Evolutionary conservation across 108 stramenopile species (phyloP).

Genomic region (Pseudonitzschia pungens): DNA sequence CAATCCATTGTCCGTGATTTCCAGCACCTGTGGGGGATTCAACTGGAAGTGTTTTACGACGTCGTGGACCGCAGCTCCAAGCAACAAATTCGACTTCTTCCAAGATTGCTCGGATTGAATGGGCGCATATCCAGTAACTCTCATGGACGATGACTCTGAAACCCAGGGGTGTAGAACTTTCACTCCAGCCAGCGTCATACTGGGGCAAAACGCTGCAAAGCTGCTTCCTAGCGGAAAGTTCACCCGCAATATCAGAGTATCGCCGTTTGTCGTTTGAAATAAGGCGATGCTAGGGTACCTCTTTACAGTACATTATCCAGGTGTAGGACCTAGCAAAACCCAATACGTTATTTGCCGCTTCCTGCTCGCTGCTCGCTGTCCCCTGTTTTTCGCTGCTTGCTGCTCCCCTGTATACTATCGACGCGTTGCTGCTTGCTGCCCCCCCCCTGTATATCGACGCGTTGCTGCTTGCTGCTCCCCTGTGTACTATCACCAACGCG

Average conservation of each 20-base stretch:
- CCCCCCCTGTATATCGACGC: too few species aligned
- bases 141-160: slow-evolving; percentile 45
- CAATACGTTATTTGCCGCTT: too few species aligned
- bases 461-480: too few species aligned
- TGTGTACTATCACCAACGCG: too few species aligned
- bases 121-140: slow-evolving; percentile 65
- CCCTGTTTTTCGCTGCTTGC: too few species aligned
- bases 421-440: too few species aligned
- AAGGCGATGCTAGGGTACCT: too few species aligned
- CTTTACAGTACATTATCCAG: too few species aligned
- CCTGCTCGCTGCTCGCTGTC: too few species aligned
- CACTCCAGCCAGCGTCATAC: slow-evolving; percentile 80
- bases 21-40: slow-evolving; percentile 65
- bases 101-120: slow-evolving; percentile 58
- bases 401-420: too few species aligned
- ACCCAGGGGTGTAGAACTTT: slow-evolving; percentile 69
- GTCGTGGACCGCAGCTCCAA: slow-evolving; percentile 73
- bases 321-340: too few species aligned
- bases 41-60: slow-evolving; percentile 81
- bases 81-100: slow-evolving; percentile 43
- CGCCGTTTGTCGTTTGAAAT: slow-evolving; percentile 73
- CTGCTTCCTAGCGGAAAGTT: slow-evolving; percentile 42
- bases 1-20: slow-evolving; percentile 64
- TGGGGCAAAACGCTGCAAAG: slow-evolving; percentile 40
- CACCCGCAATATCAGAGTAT: slow-evolving; percentile 74